A percentile compares a stretch with the other conserved stretches of the same genome.
These are phyloP conservation scores for Eucalyptus polybractea DNA, from an alignment of 345 rosid genomes.

Conservation along the genomic window DNA sequence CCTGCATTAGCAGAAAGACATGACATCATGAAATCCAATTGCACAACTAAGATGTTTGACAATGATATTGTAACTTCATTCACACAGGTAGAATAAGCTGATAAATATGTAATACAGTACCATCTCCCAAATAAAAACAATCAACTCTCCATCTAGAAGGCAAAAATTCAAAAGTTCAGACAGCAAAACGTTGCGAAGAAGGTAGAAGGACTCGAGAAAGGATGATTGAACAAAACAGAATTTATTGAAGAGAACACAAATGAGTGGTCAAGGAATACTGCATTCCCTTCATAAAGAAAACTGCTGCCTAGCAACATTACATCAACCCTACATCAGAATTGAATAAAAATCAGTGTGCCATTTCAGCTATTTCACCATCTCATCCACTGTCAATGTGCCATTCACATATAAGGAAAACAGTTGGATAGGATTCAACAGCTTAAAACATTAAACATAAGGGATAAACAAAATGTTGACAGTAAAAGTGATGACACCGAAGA, in stretches of 20 bases:
- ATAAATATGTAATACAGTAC: background rate
- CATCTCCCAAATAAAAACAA: background rate
- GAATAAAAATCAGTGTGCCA: background rate
- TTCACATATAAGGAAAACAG: background rate
- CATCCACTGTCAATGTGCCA: background rate
- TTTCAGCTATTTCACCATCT: background rate
- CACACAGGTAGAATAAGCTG: background rate
- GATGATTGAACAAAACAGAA: background rate
- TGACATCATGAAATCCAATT: background rate
- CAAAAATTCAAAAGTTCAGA: background rate
- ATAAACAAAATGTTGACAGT: background rate
- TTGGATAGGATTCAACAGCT: background rate
- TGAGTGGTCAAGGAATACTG: background rate
- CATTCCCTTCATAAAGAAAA: background rate
- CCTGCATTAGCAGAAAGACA: conserved; percentile 23
- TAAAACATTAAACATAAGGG: background rate
- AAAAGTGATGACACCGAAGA: background rate
- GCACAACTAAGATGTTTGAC: background rate
- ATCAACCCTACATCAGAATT: background rate
- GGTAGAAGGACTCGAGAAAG: background rate
- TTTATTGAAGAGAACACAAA: background rate
- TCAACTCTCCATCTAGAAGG: background rate
- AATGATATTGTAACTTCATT: background rate
- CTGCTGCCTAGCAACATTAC: background rate
- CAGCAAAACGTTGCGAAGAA: background rate